These are phyloP conservation scores for Rhytidhysteron rufulum DNA, from an alignment of 2,329 filamentous ascomycete genomes.

Conservation along the genomic window DNA sequence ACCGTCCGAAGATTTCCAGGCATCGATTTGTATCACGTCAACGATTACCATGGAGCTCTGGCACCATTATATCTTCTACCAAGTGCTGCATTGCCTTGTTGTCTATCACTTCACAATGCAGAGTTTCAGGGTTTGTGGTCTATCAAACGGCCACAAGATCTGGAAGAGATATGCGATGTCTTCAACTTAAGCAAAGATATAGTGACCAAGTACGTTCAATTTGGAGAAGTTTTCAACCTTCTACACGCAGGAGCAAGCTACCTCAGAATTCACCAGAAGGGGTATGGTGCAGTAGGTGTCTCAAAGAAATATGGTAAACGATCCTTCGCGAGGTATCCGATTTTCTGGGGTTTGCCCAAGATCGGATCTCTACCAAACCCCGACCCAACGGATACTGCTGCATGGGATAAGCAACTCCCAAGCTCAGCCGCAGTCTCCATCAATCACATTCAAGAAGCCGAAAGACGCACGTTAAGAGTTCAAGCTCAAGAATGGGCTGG, in stretches of 20 bases:
- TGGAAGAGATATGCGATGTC: slow-evolving; percentile 60
- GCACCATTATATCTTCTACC: slow-evolving; percentile 64
- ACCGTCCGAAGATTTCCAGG: slow-evolving; percentile 58
- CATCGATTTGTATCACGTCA: slow-evolving; percentile 63
- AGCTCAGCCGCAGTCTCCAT: slow-evolving; percentile 49
- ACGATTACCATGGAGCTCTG: slow-evolving; percentile 60
- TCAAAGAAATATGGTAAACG: slow-evolving; percentile 66
- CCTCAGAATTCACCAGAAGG: slow-evolving; percentile 62
- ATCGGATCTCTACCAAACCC: slow-evolving; percentile 61
- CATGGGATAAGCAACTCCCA: slow-evolving; percentile 54
- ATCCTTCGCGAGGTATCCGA: slow-evolving; percentile 63
- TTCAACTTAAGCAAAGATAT: slow-evolving; percentile 59
- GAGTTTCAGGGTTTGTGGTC: slow-evolving; percentile 69
- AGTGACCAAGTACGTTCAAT: slow-evolving; percentile 61
- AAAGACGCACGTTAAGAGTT: slow-evolving; percentile 51
- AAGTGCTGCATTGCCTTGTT: slow-evolving; percentile 58
- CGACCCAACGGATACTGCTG: slow-evolving; percentile 61
- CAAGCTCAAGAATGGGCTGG: slow-evolving; percentile 67
- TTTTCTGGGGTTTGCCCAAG: slow-evolving; percentile 64
- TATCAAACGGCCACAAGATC: slow-evolving; percentile 59
- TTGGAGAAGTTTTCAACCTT: slow-evolving; percentile 66
- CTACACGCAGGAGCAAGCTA: slow-evolving; percentile 65
- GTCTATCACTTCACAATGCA: slow-evolving; percentile 64
- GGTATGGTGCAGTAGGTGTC: slow-evolving; percentile 65
- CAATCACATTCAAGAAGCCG: slow-evolving; percentile 53